Percentiles rank a stretch among this genome's conserved stretches.
Evolutionary conservation across 2,329 filamentous ascomycete genomes (phyloP).

Genomic region (Sordariomycetes sp.): DNA sequence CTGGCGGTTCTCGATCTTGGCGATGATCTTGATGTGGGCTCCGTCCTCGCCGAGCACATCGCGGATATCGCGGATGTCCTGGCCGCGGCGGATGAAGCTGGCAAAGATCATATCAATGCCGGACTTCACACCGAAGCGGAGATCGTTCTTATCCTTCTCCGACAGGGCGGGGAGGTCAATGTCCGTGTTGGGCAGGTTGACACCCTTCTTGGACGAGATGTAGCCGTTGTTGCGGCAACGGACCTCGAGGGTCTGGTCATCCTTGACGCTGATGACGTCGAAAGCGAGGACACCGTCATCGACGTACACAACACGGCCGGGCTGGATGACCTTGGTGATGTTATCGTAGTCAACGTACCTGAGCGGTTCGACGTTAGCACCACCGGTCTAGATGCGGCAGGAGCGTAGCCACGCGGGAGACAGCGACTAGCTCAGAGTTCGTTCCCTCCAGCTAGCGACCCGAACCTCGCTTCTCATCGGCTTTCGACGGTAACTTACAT

Average conservation of each 20-base stretch:
- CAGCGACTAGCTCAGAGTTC: background rate
- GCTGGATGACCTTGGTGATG: conserved; percentile 94
- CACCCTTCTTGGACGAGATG: conserved; percentile 98
- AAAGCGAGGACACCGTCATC: conserved; percentile 97
- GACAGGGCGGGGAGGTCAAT: conserved; percentile 95
- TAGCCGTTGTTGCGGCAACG: conserved; percentile 93
- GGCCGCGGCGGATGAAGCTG: conserved; percentile 90
- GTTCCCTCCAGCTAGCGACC: background rate
- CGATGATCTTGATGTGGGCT: conserved; percentile 96
- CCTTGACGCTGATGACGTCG: conserved; percentile 76
- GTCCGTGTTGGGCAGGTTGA: conserved; percentile 97
- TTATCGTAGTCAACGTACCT: conserved; percentile 99
- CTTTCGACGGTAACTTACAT: conserved; percentile 53
- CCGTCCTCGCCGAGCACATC: conserved; percentile 83
- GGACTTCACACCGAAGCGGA: conserved; percentile 96
- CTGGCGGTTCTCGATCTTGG: conserved; percentile 99
- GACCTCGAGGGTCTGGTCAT: conserved; percentile 81
- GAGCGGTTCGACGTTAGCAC: background rate
- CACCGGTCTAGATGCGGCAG: background rate
- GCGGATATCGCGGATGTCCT: conserved; percentile 89
- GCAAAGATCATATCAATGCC: conserved; percentile 98
- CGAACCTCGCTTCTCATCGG: background rate
- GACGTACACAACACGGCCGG: conserved; percentile 91
- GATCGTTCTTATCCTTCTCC: conserved; percentile 94
- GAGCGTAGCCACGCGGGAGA: too few relatives aligned